Percentiles rank a stretch among this genome's conserved stretches.
phyloP scores from a whole-genome alignment of 345 rosid species.

The Corymbia maculata region DNA sequence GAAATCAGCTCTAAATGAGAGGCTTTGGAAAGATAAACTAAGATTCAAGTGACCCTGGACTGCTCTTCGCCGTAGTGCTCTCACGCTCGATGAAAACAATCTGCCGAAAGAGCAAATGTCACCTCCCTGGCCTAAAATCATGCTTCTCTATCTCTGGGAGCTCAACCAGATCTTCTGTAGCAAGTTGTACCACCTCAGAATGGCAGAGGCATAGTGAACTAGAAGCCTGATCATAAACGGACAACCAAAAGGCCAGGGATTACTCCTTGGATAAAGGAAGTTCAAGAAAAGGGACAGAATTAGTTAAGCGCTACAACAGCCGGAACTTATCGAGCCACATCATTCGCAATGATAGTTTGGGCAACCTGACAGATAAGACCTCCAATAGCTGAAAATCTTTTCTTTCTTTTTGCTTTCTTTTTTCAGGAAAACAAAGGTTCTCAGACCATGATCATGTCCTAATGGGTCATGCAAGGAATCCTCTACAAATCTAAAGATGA shows the following conservation, averaged over 20 bases:
- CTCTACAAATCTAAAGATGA: neutral
- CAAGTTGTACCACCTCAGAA: conserved; percentile 61
- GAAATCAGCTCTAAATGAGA: neutral
- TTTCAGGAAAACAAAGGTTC: neutral
- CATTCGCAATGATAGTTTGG: neutral
- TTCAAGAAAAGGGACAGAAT: neutral
- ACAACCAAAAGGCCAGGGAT: neutral
- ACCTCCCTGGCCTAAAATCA: conserved; percentile 73
- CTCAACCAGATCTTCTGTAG: conserved; percentile 76
- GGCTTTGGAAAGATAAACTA: neutral
- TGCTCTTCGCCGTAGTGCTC: neutral
- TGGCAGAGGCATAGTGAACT: conserved; percentile 79
- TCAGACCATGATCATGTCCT: neutral
- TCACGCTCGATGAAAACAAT: neutral
- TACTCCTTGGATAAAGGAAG: neutral
- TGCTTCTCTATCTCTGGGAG: conserved; percentile 87
- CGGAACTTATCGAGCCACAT: neutral
- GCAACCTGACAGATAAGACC: neutral
- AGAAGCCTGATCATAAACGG: conserved; percentile 39
- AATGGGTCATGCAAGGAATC: neutral
- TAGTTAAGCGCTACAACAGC: neutral
- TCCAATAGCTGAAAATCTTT: neutral
- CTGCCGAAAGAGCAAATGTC: neutral
- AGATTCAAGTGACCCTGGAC: neutral
- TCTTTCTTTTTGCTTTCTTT: neutral